Conservation (phyloP, 768 basidiomycete species). For the Termitomyces sp. region DNA sequence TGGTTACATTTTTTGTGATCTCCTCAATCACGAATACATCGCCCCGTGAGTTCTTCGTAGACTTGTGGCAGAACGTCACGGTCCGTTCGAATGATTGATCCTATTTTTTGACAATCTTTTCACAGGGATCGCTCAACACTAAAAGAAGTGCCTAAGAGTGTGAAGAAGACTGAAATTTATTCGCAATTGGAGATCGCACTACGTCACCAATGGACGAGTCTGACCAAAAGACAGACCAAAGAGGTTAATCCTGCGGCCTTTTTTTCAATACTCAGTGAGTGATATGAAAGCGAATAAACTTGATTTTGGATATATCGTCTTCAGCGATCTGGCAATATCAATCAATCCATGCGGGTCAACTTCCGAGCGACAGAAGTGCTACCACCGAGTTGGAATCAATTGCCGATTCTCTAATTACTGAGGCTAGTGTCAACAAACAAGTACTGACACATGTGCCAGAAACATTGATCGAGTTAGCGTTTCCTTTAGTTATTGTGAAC, state of each 20-base stretch:
- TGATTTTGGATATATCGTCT: not conserved
- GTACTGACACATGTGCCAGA: constrained; percentile 51
- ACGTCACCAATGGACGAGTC: constrained; percentile 58
- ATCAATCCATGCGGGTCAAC: constrained; percentile 41
- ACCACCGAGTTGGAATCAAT: constrained; percentile 57
- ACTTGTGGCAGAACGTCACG: constrained; percentile 3
- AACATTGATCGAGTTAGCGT: constrained; percentile 56
- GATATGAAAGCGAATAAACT: not conserved
- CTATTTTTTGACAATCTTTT: constrained; percentile 8
- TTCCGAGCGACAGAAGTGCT: constrained; percentile 49
- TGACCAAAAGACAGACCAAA: constrained; percentile 76
- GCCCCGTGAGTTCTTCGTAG: constrained; percentile 55
- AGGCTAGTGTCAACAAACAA: constrained; percentile 68
- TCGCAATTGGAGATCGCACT: constrained; percentile 58
- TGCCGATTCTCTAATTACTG: constrained; percentile 53
- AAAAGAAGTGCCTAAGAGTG: constrained; percentile 52
- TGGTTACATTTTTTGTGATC: constrained; percentile 94
- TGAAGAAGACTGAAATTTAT: constrained; percentile 62
- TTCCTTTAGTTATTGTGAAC: constrained; percentile 9
- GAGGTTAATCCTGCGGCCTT: constrained; percentile 73
- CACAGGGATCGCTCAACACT: constrained; percentile 58
- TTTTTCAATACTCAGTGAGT: constrained; percentile 67
- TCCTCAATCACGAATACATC: constrained; percentile 83
- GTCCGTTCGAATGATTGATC: constrained; percentile 4
- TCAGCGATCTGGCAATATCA: constrained; percentile 85